A percentile compares a stretch with the other conserved stretches of the same genome.
phyloP scores from a whole-genome alignment of 371 early-diverging fungal species.

The Mucor velutinosus region DNA sequence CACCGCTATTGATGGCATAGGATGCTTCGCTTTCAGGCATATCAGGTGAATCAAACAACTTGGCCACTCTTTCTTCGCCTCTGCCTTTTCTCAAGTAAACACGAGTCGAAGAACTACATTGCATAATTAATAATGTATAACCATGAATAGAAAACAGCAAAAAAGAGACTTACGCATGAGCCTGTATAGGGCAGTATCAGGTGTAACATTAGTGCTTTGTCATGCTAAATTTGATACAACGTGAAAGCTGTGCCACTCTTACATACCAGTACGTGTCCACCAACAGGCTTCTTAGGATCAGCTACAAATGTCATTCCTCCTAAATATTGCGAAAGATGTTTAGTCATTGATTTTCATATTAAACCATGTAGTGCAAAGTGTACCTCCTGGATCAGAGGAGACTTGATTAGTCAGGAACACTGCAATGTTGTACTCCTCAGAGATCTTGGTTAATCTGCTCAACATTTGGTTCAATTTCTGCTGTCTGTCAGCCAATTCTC shows the following conservation, averaged over 20 bases:
- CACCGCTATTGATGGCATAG: constrained; percentile 40
- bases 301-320: constrained; percentile 73
- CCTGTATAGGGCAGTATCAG: constrained; percentile 14
- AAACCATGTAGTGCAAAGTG: constrained; percentile 10
- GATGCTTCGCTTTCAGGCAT: constrained; percentile 83
- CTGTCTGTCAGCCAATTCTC: constrained; percentile 91
- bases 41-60: constrained; percentile 89
- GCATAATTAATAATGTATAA: neutral
- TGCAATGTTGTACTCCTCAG: constrained; percentile 90
- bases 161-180: constrained; percentile 56
- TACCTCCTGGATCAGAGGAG: constrained; percentile 54
- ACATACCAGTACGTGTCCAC: constrained; percentile 72
- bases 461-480: constrained; percentile 86
- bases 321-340: neutral
- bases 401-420: constrained; percentile 91
- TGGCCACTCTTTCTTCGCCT: constrained; percentile 85
- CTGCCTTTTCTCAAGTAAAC: constrained; percentile 86
- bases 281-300: constrained; percentile 87
- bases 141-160: neutral
- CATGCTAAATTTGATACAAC: neutral
- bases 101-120: constrained; percentile 60
- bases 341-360: constrained; percentile 54
- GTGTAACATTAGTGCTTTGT: neutral
- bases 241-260: neutral
- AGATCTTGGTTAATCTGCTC: constrained; percentile 73